phyloP scores from a whole-genome alignment of 2,329 filamentous ascomycete genomes.

The Fusarium incarnatum region DNA sequence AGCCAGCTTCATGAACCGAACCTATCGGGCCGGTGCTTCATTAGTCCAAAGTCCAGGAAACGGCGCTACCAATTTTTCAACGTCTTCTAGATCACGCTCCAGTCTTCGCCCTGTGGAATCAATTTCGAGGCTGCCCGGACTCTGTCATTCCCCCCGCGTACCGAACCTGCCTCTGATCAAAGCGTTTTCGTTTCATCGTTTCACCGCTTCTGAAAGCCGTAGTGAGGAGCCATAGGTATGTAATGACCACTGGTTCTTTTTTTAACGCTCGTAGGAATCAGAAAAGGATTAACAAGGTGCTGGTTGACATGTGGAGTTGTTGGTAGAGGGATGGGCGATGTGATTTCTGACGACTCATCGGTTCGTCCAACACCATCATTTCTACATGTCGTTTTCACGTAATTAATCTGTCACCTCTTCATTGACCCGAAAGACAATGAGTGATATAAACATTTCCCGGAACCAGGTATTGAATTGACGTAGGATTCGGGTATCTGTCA shows the following conservation, averaged over 20 bases:
- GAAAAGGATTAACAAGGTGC: not conserved
- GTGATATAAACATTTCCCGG: not conserved
- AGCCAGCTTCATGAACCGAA: slow-evolving; percentile 9
- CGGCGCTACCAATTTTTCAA: not conserved
- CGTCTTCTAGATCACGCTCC: not conserved
- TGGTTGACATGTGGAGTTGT: slow-evolving; percentile 6
- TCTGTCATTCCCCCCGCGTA: not conserved
- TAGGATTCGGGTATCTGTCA: not conserved
- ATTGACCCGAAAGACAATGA: not conserved
- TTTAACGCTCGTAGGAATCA: not conserved
- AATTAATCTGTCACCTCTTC: not conserved
- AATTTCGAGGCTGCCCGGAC: slow-evolving; percentile 8
- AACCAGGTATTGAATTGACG: not conserved
- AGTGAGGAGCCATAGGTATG: not conserved
- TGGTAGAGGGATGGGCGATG: not conserved
- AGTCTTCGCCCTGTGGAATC: not conserved
- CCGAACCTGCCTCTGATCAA: slow-evolving; percentile 20
- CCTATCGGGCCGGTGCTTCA: slow-evolving; percentile 8
- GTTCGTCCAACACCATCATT: not conserved
- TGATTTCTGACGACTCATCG: not conserved
- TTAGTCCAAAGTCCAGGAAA: not conserved
- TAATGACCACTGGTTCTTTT: not conserved
- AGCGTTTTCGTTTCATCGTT: slow-evolving; percentile 28
- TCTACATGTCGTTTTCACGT: not conserved
- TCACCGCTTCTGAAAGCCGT: slow-evolving; percentile 4